Percentiles rank a stretch among this genome's conserved stretches.
Evolutionary conservation across 148 eudicot species (phyloP).

Genomic region (Cornus suecica): DNA sequence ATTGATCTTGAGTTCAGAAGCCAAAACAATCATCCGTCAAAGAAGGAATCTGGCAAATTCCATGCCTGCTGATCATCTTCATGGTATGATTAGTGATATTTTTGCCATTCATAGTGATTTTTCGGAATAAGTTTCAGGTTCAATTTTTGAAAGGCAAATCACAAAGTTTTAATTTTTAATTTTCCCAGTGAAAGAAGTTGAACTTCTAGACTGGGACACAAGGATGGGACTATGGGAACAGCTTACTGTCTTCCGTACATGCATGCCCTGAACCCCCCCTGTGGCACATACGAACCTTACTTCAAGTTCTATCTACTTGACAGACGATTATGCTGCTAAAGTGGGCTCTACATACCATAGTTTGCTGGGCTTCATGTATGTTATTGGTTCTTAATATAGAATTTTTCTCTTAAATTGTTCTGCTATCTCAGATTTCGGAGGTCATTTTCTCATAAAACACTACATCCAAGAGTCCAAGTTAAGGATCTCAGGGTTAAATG

Average conservation of each 20-base stretch:
- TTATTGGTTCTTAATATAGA: neutral
- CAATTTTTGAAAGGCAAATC: neutral
- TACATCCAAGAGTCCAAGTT: constrained; percentile 33
- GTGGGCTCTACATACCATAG: constrained; percentile 29
- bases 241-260: constrained; percentile 88
- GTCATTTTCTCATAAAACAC: constrained; percentile 41
- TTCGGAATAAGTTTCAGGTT: neutral
- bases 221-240: constrained; percentile 86
- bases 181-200: constrained; percentile 72
- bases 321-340: constrained; percentile 97
- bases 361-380: neutral
- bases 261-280: constrained; percentile 84
- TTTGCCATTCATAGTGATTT: neutral
- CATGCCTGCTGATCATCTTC: constrained; percentile 92
- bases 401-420: neutral
- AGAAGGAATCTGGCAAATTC: too few species aligned
- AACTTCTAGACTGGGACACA: constrained; percentile 86
- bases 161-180: neutral
- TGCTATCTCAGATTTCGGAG: constrained; percentile 58
- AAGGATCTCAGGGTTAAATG: constrained; percentile 28
- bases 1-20: too few species aligned
- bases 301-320: constrained; percentile 52
- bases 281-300: constrained; percentile 49
- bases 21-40: too few species aligned
- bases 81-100: constrained; percentile 33